Percentiles rank a stretch among this genome's conserved stretches.
Evolutionary conservation across 768 basidiomycete species (phyloP).

Genomic region (Royoungia palumana): DNA sequence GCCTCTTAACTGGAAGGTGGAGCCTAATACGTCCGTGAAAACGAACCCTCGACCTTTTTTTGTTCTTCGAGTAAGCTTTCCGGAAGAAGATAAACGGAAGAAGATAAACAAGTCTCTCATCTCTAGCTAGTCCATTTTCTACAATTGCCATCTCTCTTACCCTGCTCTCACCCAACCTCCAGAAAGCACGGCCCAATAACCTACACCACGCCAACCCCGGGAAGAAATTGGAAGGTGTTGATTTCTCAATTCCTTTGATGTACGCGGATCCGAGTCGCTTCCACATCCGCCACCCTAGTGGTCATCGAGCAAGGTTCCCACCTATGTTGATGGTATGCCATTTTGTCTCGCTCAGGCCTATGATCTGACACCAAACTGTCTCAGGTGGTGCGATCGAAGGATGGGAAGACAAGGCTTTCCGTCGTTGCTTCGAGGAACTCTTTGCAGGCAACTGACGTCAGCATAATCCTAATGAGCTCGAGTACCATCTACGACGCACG

Average conservation of each 20-base stretch:
- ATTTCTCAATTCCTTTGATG: conserved; percentile 56
- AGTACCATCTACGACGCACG: too few species aligned
- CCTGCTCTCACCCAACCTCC: conserved; percentile 58
- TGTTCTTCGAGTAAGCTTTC: conserved; percentile 38
- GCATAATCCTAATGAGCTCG: too few species aligned
- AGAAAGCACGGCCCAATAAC: conserved; percentile 62
- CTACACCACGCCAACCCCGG: conserved; percentile 50
- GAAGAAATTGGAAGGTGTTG: conserved; percentile 46
- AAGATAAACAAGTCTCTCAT: conserved; percentile 71
- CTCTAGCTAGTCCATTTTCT: conserved; percentile 51
- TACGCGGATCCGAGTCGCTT: conserved; percentile 77
- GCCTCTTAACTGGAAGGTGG: conserved; percentile 57
- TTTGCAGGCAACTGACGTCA: too few species aligned
- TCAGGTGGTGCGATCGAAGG: too few species aligned
- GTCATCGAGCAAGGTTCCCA: conserved; percentile 50
- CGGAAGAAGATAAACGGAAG: conserved; percentile 50
- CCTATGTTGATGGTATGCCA: too few species aligned
- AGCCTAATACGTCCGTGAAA: conserved; percentile 53
- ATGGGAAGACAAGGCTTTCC: too few species aligned
- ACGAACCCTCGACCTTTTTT: conserved; percentile 41
- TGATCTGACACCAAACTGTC: too few species aligned
- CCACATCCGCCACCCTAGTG: conserved; percentile 67
- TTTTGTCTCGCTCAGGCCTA: too few species aligned
- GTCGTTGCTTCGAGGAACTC: too few species aligned
- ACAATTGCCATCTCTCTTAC: not conserved